These are phyloP conservation scores for Dryadomyces quercus-mongolicae DNA, from an alignment of 2,329 filamentous ascomycete species.

Conservation along the genomic window DNA sequence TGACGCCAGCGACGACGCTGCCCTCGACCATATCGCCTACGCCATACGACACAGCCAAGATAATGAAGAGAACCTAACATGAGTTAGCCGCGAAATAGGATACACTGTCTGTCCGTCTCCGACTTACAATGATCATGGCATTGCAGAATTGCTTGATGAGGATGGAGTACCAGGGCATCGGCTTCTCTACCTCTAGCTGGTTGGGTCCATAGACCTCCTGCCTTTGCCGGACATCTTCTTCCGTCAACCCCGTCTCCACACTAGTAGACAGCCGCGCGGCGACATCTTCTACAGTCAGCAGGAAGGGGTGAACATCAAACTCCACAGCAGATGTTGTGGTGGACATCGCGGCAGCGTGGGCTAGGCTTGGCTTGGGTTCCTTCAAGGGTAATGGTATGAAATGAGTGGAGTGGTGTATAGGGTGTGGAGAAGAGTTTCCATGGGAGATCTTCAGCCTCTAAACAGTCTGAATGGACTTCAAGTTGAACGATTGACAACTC, in stretches of 20 bases:
- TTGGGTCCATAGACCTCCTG: conserved; percentile 52
- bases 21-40: conserved; percentile 36
- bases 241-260: conserved; percentile 53
- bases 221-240: conserved; percentile 44
- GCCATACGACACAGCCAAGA: conserved; percentile 60
- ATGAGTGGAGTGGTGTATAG: neutral
- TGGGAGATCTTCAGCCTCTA: neutral
- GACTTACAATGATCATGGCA: conserved; percentile 58
- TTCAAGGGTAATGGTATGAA: neutral
- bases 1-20: conserved; percentile 21
- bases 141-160: conserved; percentile 62
- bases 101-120: conserved; percentile 5
- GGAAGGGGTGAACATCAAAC: conserved; percentile 12
- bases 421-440: neutral
- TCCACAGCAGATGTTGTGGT: neutral
- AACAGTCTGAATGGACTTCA: no score
- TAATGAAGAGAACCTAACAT: conserved; percentile 59
- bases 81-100: neutral
- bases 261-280: conserved; percentile 49
- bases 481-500: no score
- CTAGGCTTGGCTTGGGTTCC: neutral
- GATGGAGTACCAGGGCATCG: conserved; percentile 60
- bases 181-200: conserved; percentile 56
- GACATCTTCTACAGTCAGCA: conserved; percentile 50
- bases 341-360: neutral